Evolutionary conservation across 2,329 filamentous ascomycete genomes (phyloP), one percentile per base, ranked within the genome.

Genomic region (Dryadomyces quercivorus): DNA sequence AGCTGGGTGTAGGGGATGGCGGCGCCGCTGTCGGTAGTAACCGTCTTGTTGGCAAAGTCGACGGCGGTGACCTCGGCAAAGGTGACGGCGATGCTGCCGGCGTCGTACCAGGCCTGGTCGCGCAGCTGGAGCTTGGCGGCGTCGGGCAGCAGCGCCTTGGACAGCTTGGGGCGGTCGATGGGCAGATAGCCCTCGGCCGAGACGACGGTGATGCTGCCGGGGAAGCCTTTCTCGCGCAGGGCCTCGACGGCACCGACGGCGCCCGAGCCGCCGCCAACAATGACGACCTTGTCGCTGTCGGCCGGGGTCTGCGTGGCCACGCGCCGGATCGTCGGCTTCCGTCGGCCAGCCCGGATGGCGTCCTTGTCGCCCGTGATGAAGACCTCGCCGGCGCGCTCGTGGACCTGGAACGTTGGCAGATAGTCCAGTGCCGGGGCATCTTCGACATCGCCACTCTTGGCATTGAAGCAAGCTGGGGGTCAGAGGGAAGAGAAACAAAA

Each of bases 121-220:
- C 93, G 80, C 76, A 84, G 86, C 45, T 85, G 82, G 46, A 95
- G 71, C 71, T 95, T 95, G 47, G 78, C 76, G 1, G 82, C 69
- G 65, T 98, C 92, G 7, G 87, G 81, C 58, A 96, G 78, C 13
- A 98, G 76, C 0, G 92, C 89, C 71, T 98, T 98, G 64, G 91
- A 96, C 45, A 98, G 78, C 75, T 97, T 97, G 12, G 93, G 89
- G 20, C 93, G 82, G 71, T 98, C 93, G 62, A 97, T 91, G 36
- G 91, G 91, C 38, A 86, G 77, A 66, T 93, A 86, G 21, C 87
- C 85, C 69, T 98, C 93, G 59, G 80, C 84, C 13, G 87, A 84
- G 63, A 98, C 83, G 63, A 95, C 75, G 0, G 90, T 94, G 61
- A 98, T 83, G 54, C 79, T 73, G 15, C 90, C 92, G 5, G 76